Evolutionary conservation across 225 moss, liverwort and hornwort species (phyloP).

Genomic region (Polytrichum formosum): DNA sequence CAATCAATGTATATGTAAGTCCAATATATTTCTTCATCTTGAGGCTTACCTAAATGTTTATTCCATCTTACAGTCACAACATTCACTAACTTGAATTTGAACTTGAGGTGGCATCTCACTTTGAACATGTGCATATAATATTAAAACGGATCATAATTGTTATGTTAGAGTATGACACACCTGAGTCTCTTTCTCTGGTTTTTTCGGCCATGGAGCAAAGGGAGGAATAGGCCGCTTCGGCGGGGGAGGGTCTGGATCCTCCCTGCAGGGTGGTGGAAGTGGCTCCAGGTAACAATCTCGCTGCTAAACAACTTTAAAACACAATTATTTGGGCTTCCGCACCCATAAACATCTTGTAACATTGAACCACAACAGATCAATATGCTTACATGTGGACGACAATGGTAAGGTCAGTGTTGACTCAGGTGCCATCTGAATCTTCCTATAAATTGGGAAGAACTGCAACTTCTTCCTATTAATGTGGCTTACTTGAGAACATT

Average conservation of each 20-base stretch:
- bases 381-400: too few species aligned
- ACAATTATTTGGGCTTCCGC: neutral
- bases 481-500: neutral
- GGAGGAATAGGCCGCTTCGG: conserved; percentile 33
- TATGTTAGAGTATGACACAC: conserved; percentile 5
- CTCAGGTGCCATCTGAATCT: too few species aligned
- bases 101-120: neutral
- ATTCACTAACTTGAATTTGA: neutral
- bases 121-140: neutral
- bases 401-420: too few species aligned
- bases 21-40: too few species aligned
- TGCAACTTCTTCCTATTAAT: too few species aligned
- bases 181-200: conserved; percentile 38
- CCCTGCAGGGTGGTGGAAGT: conserved; percentile 16
- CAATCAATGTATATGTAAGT: too few species aligned
- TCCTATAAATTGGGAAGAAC: too few species aligned
- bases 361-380: neutral
- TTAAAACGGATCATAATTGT: too few species aligned
- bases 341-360: neutral
- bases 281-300: conserved; percentile 29
- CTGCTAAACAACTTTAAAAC: conserved; percentile 27
- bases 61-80: neutral
- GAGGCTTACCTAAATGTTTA: too few species aligned
- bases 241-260: conserved; percentile 34
- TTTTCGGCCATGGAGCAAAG: conserved; percentile 33